Conservation (phyloP, 768 basidiomycete species). For the Auricularia cornea region DNA sequence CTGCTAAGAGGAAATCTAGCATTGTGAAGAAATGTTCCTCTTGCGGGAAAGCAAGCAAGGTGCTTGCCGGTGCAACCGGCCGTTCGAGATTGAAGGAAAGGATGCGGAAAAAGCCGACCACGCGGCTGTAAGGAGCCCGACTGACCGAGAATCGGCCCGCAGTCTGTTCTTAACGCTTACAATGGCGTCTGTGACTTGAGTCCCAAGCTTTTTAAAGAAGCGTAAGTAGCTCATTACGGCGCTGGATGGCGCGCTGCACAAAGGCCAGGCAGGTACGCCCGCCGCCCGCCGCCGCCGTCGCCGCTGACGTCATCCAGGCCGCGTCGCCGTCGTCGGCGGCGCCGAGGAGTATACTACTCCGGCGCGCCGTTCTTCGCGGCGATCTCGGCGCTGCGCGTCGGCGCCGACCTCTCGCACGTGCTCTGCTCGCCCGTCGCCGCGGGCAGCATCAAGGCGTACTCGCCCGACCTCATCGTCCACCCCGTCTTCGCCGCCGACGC, state of each 20-base stretch:
- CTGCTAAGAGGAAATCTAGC: too few relatives aligned
- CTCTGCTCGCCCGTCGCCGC: conserved; percentile 94
- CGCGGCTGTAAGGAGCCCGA: too few relatives aligned
- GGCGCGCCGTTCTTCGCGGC: conserved; percentile 96
- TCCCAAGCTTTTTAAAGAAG: too few relatives aligned
- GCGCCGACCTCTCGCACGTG: conserved; percentile 92
- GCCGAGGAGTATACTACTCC: conserved; percentile 87
- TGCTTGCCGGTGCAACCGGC: too few relatives aligned
- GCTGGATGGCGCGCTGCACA: conserved; percentile 78
- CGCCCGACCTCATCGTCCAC: conserved; percentile 94
- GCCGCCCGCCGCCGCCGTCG: not conserved
- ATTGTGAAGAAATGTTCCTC: too few relatives aligned
- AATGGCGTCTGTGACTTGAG: too few relatives aligned
- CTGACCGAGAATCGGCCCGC: too few relatives aligned
- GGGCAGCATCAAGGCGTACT: conserved; percentile 91
- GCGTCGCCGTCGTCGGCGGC: conserved; percentile 93
- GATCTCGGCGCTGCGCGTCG: conserved; percentile 81
- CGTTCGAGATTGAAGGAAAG: too few relatives aligned
- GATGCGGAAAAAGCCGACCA: too few relatives aligned
- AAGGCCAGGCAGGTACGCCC: conserved; percentile 82
- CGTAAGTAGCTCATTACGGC: too few relatives aligned
- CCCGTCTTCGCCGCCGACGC: conserved; percentile 56
- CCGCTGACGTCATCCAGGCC: conserved; percentile 36
- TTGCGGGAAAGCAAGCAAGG: too few relatives aligned
- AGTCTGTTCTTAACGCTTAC: too few relatives aligned